phyloP scores from a whole-genome alignment of 2,329 filamentous ascomycete species.

The Stagonosporopsis cucurbitacearum region DNA sequence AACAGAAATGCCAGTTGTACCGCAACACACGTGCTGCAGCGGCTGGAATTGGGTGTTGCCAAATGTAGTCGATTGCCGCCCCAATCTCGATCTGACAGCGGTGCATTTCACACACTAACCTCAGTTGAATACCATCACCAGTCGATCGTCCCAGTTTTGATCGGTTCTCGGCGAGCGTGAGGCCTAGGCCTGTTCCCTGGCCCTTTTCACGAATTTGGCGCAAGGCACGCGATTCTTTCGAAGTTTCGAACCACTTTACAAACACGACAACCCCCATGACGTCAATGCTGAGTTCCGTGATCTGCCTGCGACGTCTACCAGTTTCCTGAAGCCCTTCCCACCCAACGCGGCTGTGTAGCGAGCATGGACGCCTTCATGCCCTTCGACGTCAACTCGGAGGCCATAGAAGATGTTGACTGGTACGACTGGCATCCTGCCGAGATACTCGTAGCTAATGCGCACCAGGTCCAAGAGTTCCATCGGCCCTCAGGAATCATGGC shows the following conservation, averaged over 20 bases:
- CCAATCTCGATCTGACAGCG: conserved; percentile 16
- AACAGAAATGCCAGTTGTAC: not conserved
- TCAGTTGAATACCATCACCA: conserved; percentile 8
- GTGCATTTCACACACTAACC: conserved; percentile 13
- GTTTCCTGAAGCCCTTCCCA: not conserved
- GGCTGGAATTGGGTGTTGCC: conserved; percentile 1
- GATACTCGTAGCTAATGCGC: not conserved
- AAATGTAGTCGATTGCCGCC: conserved; percentile 2
- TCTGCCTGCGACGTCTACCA: conserved; percentile 1
- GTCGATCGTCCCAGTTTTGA: conserved; percentile 14
- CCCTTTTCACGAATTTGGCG: not conserved
- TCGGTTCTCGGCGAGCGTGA: conserved; percentile 1
- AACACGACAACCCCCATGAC: conserved; percentile 14
- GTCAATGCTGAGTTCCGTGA: conserved; percentile 2
- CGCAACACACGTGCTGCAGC: not conserved
- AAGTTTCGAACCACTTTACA: conserved; percentile 1
- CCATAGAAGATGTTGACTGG: conserved; percentile 14
- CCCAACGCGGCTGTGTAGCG: conserved; percentile 5
- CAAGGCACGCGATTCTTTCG: conserved; percentile 11
- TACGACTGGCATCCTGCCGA: not conserved
- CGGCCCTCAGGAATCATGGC: conserved; percentile 47
- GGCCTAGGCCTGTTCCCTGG: conserved; percentile 10
- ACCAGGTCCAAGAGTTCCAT: conserved; percentile 40
- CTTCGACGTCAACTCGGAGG: conserved; percentile 15
- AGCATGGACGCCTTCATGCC: conserved; percentile 16